Evolutionary conservation across 2,329 filamentous ascomycete species (phyloP).

Genomic region (Claviceps pazoutovae): DNA sequence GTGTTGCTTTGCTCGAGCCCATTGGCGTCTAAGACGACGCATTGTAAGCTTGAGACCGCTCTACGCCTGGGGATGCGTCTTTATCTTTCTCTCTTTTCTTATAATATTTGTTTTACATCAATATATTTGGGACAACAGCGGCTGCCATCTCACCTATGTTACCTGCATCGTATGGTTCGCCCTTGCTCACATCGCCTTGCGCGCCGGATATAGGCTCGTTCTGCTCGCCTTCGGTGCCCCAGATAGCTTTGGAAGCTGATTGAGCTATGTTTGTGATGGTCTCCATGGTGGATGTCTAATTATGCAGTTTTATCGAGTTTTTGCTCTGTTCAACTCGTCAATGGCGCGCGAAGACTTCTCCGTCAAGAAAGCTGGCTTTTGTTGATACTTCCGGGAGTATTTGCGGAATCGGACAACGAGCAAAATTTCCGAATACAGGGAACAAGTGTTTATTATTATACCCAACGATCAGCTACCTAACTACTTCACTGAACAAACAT

Average conservation of each 20-base stretch:
- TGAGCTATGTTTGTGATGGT: conserved; percentile 42
- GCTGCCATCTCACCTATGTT: conserved; percentile 40
- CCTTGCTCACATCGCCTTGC: conserved; percentile 49
- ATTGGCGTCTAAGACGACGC: neutral
- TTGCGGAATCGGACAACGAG: too few species aligned
- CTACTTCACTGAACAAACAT: neutral
- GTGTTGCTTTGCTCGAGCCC: neutral
- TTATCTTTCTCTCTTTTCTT: neutral
- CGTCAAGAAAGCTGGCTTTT: neutral
- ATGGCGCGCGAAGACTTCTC: neutral
- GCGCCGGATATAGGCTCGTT: conserved; percentile 60
- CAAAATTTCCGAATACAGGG: too few species aligned
- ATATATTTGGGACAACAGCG: neutral
- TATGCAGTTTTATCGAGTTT: neutral
- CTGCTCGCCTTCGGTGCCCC: conserved; percentile 26
- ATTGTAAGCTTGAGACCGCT: too few species aligned
- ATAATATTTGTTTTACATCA: neutral
- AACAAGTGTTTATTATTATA: too few species aligned
- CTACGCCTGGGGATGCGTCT: neutral
- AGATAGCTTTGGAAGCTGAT: conserved; percentile 28
- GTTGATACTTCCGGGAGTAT: too few species aligned
- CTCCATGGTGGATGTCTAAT: conserved; percentile 36
- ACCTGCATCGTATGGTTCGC: conserved; percentile 67
- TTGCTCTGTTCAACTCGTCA: neutral
- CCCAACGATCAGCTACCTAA: too few species aligned